Conservation (phyloP, 176 grass and related monocot species). For the Rhynchospora pubera region DNA sequence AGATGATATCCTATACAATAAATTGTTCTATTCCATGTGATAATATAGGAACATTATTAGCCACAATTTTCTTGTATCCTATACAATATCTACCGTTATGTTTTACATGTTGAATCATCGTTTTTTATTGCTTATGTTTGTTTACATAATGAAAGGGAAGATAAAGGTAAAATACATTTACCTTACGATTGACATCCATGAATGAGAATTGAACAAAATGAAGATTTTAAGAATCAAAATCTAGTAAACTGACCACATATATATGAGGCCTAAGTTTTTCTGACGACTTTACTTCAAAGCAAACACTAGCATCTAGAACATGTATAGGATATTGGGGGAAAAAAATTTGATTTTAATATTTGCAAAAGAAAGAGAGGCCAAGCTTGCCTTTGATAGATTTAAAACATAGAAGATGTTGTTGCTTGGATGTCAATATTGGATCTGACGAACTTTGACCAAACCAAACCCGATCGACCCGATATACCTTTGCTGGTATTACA, state of each 20-base stretch:
- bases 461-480: slow-evolving; percentile 28
- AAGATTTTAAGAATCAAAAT: background rate
- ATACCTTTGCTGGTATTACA: background rate
- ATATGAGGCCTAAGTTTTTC: background rate
- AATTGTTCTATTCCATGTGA: too few species aligned
- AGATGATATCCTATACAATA: too few species aligned
- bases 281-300: background rate
- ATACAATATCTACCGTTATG: too few species aligned
- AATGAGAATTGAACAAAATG: background rate
- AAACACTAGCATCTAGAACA: background rate
- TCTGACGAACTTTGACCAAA: background rate
- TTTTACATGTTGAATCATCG: too few species aligned
- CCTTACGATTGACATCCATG: background rate
- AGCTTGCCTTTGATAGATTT: background rate
- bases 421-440: background rate
- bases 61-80: too few species aligned
- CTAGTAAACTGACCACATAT: background rate
- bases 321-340: background rate
- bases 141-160: background rate
- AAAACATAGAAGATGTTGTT: background rate
- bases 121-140: too few species aligned
- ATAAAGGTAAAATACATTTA: background rate
- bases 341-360: background rate
- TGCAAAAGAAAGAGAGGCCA: background rate
- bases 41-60: too few species aligned